These are phyloP conservation scores for Monosporascus cannonballus DNA, from an alignment of 2,329 filamentous ascomycete genomes.

Conservation along the genomic window DNA sequence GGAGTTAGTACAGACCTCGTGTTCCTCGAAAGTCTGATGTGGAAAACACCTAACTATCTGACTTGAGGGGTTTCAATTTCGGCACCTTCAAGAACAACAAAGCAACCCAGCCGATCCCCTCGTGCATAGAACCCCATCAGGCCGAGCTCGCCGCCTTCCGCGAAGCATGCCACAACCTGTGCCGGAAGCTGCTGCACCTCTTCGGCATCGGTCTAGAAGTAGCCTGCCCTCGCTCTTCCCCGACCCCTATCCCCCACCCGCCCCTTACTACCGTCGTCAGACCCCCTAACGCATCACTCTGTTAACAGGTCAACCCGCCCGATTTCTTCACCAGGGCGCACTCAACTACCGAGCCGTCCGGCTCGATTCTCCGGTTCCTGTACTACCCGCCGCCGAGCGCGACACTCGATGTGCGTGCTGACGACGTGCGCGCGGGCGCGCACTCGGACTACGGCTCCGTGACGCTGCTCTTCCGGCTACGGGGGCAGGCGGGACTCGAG, in stretches of 20 bases:
- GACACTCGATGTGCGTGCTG: slow-evolving; percentile 34
- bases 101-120: slow-evolving; percentile 71
- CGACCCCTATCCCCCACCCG: background rate
- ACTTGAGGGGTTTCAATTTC: slow-evolving; percentile 79
- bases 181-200: slow-evolving; percentile 64
- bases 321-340: slow-evolving; percentile 52
- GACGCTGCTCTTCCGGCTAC: slow-evolving; percentile 77
- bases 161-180: slow-evolving; percentile 64
- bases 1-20: slow-evolving; percentile 50
- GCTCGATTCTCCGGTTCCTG: slow-evolving; percentile 63
- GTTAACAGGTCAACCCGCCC: slow-evolving; percentile 34
- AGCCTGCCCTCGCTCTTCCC: slow-evolving; percentile 12
- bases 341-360: slow-evolving; percentile 39
- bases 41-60: background rate
- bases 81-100: slow-evolving; percentile 65
- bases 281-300: background rate
- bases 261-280: background rate
- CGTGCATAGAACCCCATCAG: slow-evolving; percentile 53
- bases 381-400: slow-evolving; percentile 57
- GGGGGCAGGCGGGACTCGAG: slow-evolving; percentile 80
- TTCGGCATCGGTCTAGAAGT: slow-evolving; percentile 73
- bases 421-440: slow-evolving; percentile 79
- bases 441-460: slow-evolving; percentile 80
- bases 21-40: too few species aligned
- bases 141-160: slow-evolving; percentile 61